Evolutionary conservation across 208 protist genomes (phyloP), one percentile per base, ranked within the genome.

Genomic region (Crithidia fasciculata): DNA sequence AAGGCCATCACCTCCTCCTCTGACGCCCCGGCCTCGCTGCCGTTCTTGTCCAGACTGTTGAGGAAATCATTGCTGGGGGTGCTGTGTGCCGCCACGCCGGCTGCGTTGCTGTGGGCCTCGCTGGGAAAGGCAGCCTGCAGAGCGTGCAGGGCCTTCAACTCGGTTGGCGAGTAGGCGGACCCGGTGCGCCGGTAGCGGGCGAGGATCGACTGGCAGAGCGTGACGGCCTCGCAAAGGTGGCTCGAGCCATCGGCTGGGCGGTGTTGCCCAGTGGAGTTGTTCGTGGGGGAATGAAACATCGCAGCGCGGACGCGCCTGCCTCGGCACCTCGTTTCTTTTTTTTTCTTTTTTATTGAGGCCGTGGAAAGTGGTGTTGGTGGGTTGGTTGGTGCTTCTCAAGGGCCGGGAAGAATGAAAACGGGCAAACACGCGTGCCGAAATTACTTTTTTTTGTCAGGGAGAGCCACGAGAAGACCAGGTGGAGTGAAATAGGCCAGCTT

Each of bases 131-230:
- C 69, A 28, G 10, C 60, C 4, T 36, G 55, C 55, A 81, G 57
- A 3, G 64, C 49, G 40, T 73, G 45, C 41, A 91, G 76, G 45
- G 80, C 82, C 49, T 88, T 92, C 45, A 87, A 73, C 74, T 91
- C 85, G 6, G 68, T 77, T 13, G 65, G 2, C 28, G 85, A 80
- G 69, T 88, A 88, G 52, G 47, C 50, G 8, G 72, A 78, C 2
- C 76, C 79, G 44, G 66, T 82, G 60, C 90, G 85, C 13, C 85
- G 71, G 73, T 95, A 95, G 28, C 90, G 85, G 28, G 71, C 65
- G 6, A 95, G 58, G 52, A 95, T 91, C 16, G 85, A 86, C 69
- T 95, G 84, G 62, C 85, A 89, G n/a, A 95, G 84, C 0, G 83
- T 68, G 5, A 95, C 71, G 2, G 90, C 83, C 67, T 95, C 90